These are phyloP conservation scores for Oehlia diaphana DNA, from an alignment of 192 early-diverging fungal species.

Conservation along the genomic window DNA sequence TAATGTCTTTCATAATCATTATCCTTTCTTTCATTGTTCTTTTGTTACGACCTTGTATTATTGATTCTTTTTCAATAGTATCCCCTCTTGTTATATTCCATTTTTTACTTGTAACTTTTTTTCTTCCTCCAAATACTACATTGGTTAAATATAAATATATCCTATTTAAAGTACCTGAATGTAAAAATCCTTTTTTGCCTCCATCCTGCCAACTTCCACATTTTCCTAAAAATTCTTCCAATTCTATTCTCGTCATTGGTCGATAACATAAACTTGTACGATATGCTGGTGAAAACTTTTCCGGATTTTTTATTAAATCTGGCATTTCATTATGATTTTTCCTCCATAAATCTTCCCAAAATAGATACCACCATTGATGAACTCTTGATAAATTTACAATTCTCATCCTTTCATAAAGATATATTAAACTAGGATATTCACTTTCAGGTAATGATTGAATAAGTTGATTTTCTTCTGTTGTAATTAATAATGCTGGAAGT, in stretches of 20 bases:
- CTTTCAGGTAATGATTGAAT: slow-evolving; percentile 29
- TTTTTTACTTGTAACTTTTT: neutral
- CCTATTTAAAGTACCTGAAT: slow-evolving; percentile 60
- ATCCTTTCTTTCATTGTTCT: neutral
- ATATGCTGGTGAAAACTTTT: slow-evolving; percentile 65
- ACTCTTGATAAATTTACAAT: slow-evolving; percentile 38
- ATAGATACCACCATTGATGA: slow-evolving; percentile 64
- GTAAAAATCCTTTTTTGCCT: slow-evolving; percentile 54
- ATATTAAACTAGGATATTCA: slow-evolving; percentile 34
- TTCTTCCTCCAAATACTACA: slow-evolving; percentile 36
- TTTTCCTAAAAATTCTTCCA: slow-evolving; percentile 55
- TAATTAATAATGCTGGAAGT: slow-evolving; percentile 36
- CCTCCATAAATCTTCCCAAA: slow-evolving; percentile 70
- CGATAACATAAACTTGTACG: slow-evolving; percentile 58
- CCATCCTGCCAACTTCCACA: slow-evolving; percentile 40
- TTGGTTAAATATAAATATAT: slow-evolving; percentile 61
- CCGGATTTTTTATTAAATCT: slow-evolving; percentile 42
- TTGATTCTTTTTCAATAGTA: neutral
- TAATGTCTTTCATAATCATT: neutral
- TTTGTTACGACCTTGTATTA: neutral
- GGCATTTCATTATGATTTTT: slow-evolving; percentile 52
- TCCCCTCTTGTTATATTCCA: neutral
- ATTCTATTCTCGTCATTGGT: slow-evolving; percentile 52
- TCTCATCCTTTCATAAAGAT: slow-evolving; percentile 44
- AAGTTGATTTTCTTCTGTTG: slow-evolving; percentile 39